These are phyloP conservation scores for Pseudopyrenochaeta lycopersici DNA, from an alignment of 2,329 filamentous ascomycete species.

Conservation along the genomic window DNA sequence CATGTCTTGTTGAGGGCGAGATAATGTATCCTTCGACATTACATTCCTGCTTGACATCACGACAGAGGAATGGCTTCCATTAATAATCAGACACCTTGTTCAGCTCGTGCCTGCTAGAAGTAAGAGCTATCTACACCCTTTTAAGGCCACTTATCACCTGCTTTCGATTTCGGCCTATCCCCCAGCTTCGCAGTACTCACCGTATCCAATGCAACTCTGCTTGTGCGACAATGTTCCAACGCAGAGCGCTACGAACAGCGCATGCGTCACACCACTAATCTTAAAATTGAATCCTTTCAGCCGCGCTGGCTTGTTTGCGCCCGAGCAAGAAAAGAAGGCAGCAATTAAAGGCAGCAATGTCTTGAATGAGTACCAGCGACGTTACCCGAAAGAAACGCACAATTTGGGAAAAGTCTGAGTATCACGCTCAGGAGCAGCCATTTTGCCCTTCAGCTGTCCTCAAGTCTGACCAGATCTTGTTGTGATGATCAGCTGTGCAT, in stretches of 20 bases:
- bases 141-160: too few species aligned
- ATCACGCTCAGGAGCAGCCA: not conserved
- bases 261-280: not conserved
- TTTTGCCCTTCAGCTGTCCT: not conserved
- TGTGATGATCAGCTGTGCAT: not conserved
- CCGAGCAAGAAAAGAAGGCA: not conserved
- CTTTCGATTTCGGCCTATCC: too few species aligned
- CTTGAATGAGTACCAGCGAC: not conserved
- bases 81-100: too few species aligned
- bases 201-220: too few species aligned
- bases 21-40: too few species aligned
- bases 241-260: not conserved
- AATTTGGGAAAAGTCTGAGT: not conserved
- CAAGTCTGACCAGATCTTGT: not conserved
- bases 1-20: not conserved
- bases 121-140: too few species aligned
- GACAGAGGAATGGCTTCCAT: too few species aligned
- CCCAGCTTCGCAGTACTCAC: not conserved
- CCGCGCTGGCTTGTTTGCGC: too few species aligned
- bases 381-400: not conserved
- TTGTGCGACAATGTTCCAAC: too few species aligned
- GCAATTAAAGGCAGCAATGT: not conserved
- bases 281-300: too few species aligned
- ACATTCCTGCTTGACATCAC: too few species aligned
- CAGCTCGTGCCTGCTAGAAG: too few species aligned